phyloP scores from a whole-genome alignment of 495 filamentous ascomycete genomes.

The Friedmanniomyces simplex region DNA sequence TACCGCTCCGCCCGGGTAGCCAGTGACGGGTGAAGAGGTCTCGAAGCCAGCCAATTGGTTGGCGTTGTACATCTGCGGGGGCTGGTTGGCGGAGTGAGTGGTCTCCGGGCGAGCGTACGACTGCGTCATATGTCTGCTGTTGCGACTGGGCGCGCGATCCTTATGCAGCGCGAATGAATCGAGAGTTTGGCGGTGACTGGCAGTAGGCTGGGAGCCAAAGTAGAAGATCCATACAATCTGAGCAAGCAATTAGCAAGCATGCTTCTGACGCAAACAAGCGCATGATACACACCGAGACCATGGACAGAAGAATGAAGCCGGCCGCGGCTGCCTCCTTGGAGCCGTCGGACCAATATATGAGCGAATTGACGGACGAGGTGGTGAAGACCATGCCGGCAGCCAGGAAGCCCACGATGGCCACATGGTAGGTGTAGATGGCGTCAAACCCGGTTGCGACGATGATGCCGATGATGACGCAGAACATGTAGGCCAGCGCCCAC shows the following conservation, averaged over 20 bases:
- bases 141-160: constrained; percentile 49
- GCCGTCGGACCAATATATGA: constrained; percentile 59
- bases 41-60: constrained; percentile 92
- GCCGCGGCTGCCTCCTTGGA: constrained; percentile 80
- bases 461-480: constrained; percentile 70
- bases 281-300: constrained; percentile 63
- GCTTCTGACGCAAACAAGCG: background rate
- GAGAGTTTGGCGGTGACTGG: constrained; percentile 79
- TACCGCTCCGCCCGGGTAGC: constrained; percentile 53
- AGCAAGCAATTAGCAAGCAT: background rate
- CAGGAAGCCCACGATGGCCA: constrained; percentile 85
- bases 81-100: constrained; percentile 51
- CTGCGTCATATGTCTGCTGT: constrained; percentile 47
- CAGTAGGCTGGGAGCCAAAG: constrained; percentile 84
- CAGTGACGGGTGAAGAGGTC: constrained; percentile 84
- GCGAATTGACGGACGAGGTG: constrained; percentile 68
- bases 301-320: constrained; percentile 90
- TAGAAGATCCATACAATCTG: constrained; percentile 99
- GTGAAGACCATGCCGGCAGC: constrained; percentile 71
- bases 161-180: constrained; percentile 95
- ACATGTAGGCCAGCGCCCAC: constrained; percentile 80
- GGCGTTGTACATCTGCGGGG: constrained; percentile 95
- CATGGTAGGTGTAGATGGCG: constrained; percentile 72
- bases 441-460: constrained; percentile 72
- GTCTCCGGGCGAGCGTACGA: constrained; percentile 73